phyloP scores from a whole-genome alignment of 441 rosid species.

The Rhodomyrtus psidioides region DNA sequence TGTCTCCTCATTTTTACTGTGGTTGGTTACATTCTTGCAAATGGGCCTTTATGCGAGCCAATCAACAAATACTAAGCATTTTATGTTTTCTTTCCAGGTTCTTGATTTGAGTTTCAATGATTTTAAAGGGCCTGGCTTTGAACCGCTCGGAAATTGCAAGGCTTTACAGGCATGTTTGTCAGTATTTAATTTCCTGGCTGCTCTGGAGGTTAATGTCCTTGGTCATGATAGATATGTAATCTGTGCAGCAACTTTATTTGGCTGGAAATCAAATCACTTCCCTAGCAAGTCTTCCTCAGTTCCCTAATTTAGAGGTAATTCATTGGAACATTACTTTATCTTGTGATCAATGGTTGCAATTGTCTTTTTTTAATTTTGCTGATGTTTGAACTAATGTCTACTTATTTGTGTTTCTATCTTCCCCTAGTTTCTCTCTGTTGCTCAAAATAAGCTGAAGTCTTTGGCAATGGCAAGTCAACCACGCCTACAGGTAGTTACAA shows the following conservation, averaged over 20 bases:
- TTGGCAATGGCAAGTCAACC: slow-evolving; percentile 99
- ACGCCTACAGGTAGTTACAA: slow-evolving; percentile 73
- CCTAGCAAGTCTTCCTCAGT: slow-evolving; percentile 89
- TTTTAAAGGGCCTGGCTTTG: slow-evolving; percentile 98
- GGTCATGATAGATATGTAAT: slow-evolving; percentile 18
- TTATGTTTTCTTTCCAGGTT: slow-evolving; percentile 51
- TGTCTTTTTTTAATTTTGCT: neutral
- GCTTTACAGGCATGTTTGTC: slow-evolving; percentile 68
- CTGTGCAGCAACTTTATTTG: slow-evolving; percentile 89
- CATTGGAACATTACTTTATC: slow-evolving; percentile 1
- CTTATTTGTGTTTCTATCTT: neutral
- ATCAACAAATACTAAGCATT: neutral
- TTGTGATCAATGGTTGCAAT: neutral
- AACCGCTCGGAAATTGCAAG: slow-evolving; percentile 92
- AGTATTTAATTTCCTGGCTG: slow-evolving; percentile 3
- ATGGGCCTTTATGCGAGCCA: neutral
- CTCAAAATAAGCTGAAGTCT: slow-evolving; percentile 94
- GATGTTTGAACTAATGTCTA: neutral
- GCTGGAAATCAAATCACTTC: slow-evolving; percentile 99
- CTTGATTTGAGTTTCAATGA: slow-evolving; percentile 99
- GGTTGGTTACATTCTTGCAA: neutral
- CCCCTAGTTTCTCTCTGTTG: slow-evolving; percentile 91
- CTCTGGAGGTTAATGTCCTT: slow-evolving; percentile 6
- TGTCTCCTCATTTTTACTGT: neutral
- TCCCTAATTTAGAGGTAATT: slow-evolving; percentile 93